Evolutionary conservation across 495 filamentous ascomycete species (phyloP), one percentile per base, ranked within the genome.

Genomic region (Tirmania nivea): DNA sequence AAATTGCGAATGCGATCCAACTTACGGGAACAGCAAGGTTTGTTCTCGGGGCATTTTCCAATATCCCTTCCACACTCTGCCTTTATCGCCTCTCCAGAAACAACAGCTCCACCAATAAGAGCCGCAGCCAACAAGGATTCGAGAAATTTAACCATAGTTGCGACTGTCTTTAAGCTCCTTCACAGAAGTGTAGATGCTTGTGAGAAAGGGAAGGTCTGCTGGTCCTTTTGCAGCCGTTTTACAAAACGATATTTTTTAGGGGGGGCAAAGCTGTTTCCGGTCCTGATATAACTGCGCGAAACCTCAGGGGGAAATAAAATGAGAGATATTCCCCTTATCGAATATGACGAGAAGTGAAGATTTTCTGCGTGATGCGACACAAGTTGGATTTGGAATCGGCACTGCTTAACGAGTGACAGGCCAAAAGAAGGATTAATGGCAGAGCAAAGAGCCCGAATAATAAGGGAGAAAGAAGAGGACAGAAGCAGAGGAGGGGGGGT

Each of bases 11-110:
- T 14, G 17, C 39, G 17, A 45, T 45, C 17, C 35, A 35, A 84
- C 82, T 72, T 73, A 95, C 88, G 81, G 51, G 87, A 94, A 67
- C 90, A 95, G 74, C 89, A 97, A 10, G 89, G 90, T 49, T 77
- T 72, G 51, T 74, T 69, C 53, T 76, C 62, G 2, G 87, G 86
- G 67, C 90, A 97, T 50, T 76, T 76, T 52, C 75, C 75, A 57
- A 73, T 70, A 35, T 60, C 67, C 59, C 68, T 68, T 68, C 83
- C 85, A 20, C 66, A 68, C 14, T 67, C 61, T 17, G 61, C 59
- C 11, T 56, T 60, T 35, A 63, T 55, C 35, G 51, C 21, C 14
- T 66, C 57, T 31, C 59, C 65, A 25, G 61, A 61, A 11, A 61
- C 60, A 54, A 61, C 42, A 19, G 59, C 63, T 11, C 57, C 55